Conservation (phyloP, 2,329 filamentous ascomycete species). For the Nannizziopsis arthrosporioides region DNA sequence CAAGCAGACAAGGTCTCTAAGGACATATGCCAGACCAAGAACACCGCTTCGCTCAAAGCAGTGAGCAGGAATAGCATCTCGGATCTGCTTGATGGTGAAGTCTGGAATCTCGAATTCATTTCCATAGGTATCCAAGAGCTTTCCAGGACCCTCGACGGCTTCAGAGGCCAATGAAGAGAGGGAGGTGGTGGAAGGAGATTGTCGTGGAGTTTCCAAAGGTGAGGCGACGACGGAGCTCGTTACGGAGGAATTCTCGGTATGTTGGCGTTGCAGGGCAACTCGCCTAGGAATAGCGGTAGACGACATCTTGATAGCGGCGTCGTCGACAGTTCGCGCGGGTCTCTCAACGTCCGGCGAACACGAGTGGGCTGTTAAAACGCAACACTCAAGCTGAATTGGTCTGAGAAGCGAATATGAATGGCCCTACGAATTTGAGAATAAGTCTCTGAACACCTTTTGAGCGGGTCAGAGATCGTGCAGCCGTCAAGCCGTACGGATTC, state of each 20-base stretch:
- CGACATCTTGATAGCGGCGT: constrained; percentile 32
- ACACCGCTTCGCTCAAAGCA: constrained; percentile 81
- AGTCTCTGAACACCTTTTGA: no score
- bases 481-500: no score
- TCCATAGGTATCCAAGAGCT: constrained; percentile 82
- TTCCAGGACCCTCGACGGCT: constrained; percentile 37
- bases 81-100: constrained; percentile 95
- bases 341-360: constrained; percentile 8
- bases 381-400: background rate
- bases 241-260: constrained; percentile 45
- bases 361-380: background rate
- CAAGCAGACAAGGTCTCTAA: constrained; percentile 63
- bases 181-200: constrained; percentile 72
- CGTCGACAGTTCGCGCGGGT: background rate
- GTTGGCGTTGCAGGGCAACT: constrained; percentile 42
- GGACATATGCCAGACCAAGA: constrained; percentile 68
- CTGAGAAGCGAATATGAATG: no score
- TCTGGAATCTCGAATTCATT: constrained; percentile 89
- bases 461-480: no score
- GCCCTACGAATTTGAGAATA: no score
- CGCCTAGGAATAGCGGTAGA: constrained; percentile 40
- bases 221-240: constrained; percentile 44
- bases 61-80: constrained; percentile 93
- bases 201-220: constrained; percentile 48
- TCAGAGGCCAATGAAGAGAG: constrained; percentile 76